Evolutionary conservation across 345 rosid genomes (phyloP).

Genomic region (Crucihimalaya himalaica): DNA sequence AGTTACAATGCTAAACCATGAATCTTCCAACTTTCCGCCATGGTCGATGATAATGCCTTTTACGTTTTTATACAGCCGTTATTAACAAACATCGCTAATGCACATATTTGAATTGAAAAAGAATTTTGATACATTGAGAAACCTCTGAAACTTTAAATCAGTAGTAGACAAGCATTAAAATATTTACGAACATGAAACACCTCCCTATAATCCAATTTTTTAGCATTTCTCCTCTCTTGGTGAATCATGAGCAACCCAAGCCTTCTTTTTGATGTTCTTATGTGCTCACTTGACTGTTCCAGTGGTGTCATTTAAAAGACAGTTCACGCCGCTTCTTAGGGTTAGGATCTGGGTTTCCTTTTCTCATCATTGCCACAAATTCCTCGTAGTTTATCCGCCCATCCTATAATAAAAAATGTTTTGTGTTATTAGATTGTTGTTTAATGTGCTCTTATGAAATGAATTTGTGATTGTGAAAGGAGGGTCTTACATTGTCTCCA

Average conservation of each 20-base stretch:
- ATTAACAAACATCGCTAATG: conserved; percentile 27
- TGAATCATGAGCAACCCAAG: conserved; percentile 43
- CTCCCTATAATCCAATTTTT: conserved; percentile 1
- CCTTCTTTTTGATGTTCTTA: conserved; percentile 26
- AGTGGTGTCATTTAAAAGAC: conserved; percentile 33
- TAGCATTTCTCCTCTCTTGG: background rate
- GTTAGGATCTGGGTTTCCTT: conserved; percentile 79
- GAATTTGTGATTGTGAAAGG: background rate
- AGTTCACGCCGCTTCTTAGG: conserved; percentile 84
- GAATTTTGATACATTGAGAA: conserved; percentile 35
- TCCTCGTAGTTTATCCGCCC: conserved; percentile 92
- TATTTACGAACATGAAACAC: conserved; percentile 32
- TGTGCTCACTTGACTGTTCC: conserved; percentile 31
- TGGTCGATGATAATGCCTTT: background rate
- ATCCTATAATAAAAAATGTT: conserved; percentile 48
- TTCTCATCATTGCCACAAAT: conserved; percentile 95
- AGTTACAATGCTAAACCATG: conserved; percentile 14
- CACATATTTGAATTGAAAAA: conserved; percentile 30
- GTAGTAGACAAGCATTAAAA: conserved; percentile 32
- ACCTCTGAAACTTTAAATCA: conserved; percentile 32
- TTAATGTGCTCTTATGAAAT: background rate
- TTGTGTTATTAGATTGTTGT: background rate
- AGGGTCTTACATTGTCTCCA: conserved; percentile 63
- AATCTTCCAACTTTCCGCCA: background rate
- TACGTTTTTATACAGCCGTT: background rate